These are phyloP conservation scores for Ophiocordyceps robertsii DNA, from an alignment of 2,329 filamentous ascomycete genomes.

Conservation along the genomic window DNA sequence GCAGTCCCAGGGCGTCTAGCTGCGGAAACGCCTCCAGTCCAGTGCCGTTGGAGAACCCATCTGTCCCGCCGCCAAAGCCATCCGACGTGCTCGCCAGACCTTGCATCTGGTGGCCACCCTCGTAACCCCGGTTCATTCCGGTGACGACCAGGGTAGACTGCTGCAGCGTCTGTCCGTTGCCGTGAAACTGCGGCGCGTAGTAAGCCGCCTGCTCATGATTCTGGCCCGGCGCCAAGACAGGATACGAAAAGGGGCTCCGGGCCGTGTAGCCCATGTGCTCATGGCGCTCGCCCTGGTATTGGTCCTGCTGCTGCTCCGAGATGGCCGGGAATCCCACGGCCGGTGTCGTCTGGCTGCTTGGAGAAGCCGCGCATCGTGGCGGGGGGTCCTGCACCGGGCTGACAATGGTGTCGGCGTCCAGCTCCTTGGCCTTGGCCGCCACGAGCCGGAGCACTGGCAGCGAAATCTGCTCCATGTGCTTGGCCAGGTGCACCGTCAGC, in stretches of 20 bases:
- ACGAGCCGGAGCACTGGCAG: conserved; percentile 61
- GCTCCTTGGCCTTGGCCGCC: conserved; percentile 27
- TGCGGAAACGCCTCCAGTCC: conserved; percentile 18
- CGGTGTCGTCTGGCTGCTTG: conserved; percentile 10
- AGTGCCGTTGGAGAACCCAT: conserved; percentile 4
- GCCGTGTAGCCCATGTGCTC: conserved; percentile 5
- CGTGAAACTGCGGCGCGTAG: conserved; percentile 13
- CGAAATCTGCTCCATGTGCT: conserved; percentile 88
- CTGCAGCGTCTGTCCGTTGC: conserved; percentile 13
- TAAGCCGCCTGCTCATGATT: conserved; percentile 6
- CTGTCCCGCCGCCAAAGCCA: neutral
- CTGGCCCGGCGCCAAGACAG: conserved; percentile 12
- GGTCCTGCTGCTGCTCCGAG: conserved; percentile 6
- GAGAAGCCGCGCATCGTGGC: conserved; percentile 19
- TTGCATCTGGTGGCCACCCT: neutral
- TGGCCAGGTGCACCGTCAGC: conserved; percentile 80
- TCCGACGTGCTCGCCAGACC: neutral
- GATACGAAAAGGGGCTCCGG: conserved; percentile 11
- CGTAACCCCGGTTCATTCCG: conserved; percentile 9
- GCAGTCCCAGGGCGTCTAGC: conserved; percentile 18
- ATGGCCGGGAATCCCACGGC: conserved; percentile 8
- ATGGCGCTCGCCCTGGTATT: conserved; percentile 3
- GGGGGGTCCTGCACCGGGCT: conserved; percentile 50
- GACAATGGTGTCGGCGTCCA: conserved; percentile 50
- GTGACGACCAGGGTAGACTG: conserved; percentile 12